Evolutionary conservation across 129 eudicot species (phyloP).

Genomic region (Pittosporum tobira): DNA sequence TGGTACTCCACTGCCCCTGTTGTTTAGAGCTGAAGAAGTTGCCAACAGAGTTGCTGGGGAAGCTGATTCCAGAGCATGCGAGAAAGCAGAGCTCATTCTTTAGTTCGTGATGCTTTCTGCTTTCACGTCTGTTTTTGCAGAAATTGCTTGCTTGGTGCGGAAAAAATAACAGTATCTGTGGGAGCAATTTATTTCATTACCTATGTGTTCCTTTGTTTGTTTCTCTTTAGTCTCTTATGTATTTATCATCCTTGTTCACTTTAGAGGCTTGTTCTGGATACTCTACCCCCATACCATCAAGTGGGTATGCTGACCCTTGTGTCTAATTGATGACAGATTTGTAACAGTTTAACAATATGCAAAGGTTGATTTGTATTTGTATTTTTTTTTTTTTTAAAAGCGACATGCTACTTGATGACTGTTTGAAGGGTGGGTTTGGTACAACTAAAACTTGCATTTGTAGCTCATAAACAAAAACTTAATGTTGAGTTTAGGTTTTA

Average conservation of each 20-base stretch:
- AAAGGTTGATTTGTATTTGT: background rate
- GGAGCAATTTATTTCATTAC: conserved; percentile 14
- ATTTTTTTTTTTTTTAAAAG: background rate
- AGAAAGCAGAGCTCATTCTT: conserved; percentile 72
- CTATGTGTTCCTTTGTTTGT: conserved; percentile 24
- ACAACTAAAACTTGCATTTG: no score
- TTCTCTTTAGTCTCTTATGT: conserved; percentile 1
- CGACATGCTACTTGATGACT: no score
- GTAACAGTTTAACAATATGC: conserved; percentile 10
- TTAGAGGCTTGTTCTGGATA: background rate
- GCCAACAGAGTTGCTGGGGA: conserved; percentile 43
- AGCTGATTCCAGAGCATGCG: conserved; percentile 67
- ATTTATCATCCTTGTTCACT: conserved; percentile 8
- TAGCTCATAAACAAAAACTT: no score
- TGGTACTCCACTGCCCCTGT: conserved; percentile 1
- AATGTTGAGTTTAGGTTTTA: no score
- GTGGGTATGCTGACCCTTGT: conserved; percentile 17
- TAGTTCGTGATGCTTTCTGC: conserved; percentile 25
- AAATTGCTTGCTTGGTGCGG: background rate
- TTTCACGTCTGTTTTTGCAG: background rate
- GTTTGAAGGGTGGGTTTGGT: no score
- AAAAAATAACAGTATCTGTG: background rate
- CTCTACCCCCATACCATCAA: background rate
- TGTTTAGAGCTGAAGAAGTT: conserved; percentile 68
- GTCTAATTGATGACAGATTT: conserved; percentile 12